Evolutionary conservation across 495 filamentous ascomycete genomes (phyloP).

Genomic region (Pyrenula aspistea): DNA sequence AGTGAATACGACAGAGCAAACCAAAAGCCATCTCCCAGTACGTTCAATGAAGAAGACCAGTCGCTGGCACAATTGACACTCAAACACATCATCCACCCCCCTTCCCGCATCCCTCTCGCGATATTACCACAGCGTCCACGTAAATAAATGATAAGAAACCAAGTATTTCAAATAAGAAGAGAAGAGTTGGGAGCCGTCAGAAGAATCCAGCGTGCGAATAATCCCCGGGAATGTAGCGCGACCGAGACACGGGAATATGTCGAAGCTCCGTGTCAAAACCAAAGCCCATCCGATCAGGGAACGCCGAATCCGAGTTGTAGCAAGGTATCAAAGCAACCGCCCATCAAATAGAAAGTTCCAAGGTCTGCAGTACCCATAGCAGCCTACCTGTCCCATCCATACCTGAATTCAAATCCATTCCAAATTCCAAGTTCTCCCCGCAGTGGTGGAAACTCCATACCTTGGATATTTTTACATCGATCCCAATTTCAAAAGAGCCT

Average conservation of each 20-base stretch:
- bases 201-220: not conserved
- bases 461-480: constrained; percentile 52
- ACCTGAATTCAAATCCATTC: not conserved
- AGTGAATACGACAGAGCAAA: not conserved
- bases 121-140: not conserved
- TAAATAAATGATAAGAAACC: not conserved
- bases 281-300: not conserved
- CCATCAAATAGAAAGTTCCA: not conserved
- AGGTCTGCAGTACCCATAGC: not conserved
- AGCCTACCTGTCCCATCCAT: not conserved
- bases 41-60: not conserved
- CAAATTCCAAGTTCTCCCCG: not conserved
- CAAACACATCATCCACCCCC: not conserved
- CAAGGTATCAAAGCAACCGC: not conserved
- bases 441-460: not conserved
- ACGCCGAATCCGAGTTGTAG: not conserved
- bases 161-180: not conserved
- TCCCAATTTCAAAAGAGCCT: constrained; percentile 72
- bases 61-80: not conserved
- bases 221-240: not conserved
- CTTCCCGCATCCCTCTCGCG: not conserved
- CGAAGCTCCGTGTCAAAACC: not conserved
- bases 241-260: not conserved
- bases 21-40: not conserved
- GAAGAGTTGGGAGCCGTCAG: not conserved